These are phyloP conservation scores for Pittosporum tobira DNA, from an alignment of 129 eudicot species.

Conservation along the genomic window DNA sequence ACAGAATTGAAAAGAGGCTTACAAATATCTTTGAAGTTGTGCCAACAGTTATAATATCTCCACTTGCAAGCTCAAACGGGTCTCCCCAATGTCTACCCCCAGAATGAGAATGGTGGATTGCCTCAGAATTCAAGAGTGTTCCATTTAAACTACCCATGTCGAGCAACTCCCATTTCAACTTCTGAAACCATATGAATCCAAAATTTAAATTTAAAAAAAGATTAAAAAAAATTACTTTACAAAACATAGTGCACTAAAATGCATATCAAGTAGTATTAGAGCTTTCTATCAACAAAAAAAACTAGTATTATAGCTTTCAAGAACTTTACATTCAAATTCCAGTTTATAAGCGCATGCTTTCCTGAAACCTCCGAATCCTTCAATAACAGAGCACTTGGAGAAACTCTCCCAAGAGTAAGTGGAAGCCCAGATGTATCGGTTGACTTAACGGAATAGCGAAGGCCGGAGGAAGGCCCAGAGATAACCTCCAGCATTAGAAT, in stretches of 20 bases:
- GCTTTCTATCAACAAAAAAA: no score
- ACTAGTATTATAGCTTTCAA: slow-evolving; percentile 1
- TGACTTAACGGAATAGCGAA: slow-evolving; percentile 57
- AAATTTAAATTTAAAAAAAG: no score
- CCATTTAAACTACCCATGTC: slow-evolving; percentile 99
- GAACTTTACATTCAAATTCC: slow-evolving; percentile 62
- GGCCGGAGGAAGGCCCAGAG: slow-evolving; percentile 78
- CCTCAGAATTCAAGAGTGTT: slow-evolving; percentile 63
- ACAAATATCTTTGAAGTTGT: slow-evolving; percentile 74
- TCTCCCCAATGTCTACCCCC: slow-evolving; percentile 91
- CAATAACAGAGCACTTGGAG: slow-evolving; percentile 62
- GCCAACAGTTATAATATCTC: slow-evolving; percentile 84
- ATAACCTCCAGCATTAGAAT: slow-evolving; percentile 80
- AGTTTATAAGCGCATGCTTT: slow-evolving; percentile 78
- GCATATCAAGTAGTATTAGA: slow-evolving; percentile 6
- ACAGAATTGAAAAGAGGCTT: slow-evolving; percentile 20
- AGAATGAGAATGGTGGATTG: slow-evolving; percentile 47
- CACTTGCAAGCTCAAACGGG: slow-evolving; percentile 71
- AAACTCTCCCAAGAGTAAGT: slow-evolving; percentile 82
- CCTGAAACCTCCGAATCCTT: slow-evolving; percentile 96
- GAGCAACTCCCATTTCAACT: slow-evolving; percentile 87
- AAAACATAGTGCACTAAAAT: slow-evolving; percentile 1
- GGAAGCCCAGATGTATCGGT: slow-evolving; percentile 69
- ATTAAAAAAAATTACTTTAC: background rate
- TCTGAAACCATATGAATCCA: slow-evolving; percentile 38